Evolutionary conservation across 2,329 filamentous ascomycete species (phyloP).

Genomic region (Stagonosporopsis vannaccii): DNA sequence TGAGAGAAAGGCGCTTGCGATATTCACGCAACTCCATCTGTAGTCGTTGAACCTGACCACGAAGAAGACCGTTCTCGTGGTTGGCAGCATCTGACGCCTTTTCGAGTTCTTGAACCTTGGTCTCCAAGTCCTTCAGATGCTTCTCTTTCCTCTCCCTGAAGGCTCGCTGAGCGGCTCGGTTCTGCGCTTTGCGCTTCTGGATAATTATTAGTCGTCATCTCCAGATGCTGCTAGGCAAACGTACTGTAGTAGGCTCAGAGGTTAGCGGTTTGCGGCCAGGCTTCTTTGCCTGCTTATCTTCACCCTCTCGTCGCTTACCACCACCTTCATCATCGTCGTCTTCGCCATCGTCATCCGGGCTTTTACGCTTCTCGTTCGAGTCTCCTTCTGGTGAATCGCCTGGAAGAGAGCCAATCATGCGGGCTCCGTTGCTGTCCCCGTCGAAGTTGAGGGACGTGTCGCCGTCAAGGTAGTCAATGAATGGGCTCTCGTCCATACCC

Average conservation of each 20-base stretch:
- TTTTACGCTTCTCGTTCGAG: conserved; percentile 68
- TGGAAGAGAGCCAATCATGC: conserved; percentile 79
- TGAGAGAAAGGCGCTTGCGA: conserved; percentile 79
- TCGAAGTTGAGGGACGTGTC: conserved; percentile 82
- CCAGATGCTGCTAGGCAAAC: conserved; percentile 50
- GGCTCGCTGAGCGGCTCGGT: conserved; percentile 67
- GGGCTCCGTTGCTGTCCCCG: conserved; percentile 61
- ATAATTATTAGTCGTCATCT: conserved; percentile 30
- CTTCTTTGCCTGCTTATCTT: conserved; percentile 91
- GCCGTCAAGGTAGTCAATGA: conserved; percentile 80
- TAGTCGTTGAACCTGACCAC: conserved; percentile 87
- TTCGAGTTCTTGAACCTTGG: conserved; percentile 70
- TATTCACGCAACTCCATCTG: conserved; percentile 88
- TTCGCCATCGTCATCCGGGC: conserved; percentile 70
- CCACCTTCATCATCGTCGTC: conserved; percentile 68
- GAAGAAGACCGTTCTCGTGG: conserved; percentile 83
- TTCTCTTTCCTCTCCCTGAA: conserved; percentile 71
- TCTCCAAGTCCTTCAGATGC: conserved; percentile 73
- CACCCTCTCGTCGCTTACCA: conserved; percentile 80
- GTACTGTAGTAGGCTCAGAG: conserved; percentile 92
- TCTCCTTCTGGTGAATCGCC: conserved; percentile 63
- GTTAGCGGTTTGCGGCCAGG: conserved; percentile 95
- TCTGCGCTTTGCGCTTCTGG: conserved; percentile 89
- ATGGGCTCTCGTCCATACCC: conserved; percentile 74
- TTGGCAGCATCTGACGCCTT: conserved; percentile 83